Evolutionary conservation across 2,329 filamentous ascomycete genomes (phyloP).

Genomic region (Apiospora pterosperma): DNA sequence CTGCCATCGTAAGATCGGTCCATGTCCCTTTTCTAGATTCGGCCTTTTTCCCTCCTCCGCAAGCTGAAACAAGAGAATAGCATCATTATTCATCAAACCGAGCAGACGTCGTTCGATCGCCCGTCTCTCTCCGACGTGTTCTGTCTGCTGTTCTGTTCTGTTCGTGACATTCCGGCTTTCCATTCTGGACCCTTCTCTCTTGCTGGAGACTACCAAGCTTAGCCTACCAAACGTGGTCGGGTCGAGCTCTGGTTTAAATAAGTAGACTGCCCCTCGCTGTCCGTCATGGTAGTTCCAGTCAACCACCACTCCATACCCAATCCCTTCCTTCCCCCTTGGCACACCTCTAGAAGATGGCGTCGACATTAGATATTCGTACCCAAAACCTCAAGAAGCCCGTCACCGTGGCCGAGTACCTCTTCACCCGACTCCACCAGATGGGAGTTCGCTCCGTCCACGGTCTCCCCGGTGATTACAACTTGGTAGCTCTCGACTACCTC

Average conservation of each 20-base stretch:
- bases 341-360: background rate
- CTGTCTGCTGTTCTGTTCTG: constrained; percentile 2
- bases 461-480: constrained; percentile 72
- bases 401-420: constrained; percentile 66
- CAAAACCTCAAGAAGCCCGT: constrained; percentile 44
- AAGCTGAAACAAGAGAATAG: background rate
- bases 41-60: background rate
- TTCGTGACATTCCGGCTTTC: background rate
- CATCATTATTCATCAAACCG: background rate
- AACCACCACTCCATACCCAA: background rate
- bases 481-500: constrained; percentile 65
- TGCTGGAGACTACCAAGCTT: background rate
- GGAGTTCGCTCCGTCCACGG: constrained; percentile 65
- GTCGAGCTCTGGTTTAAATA: background rate
- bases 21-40: background rate
- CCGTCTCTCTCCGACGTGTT: background rate
- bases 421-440: constrained; percentile 59
- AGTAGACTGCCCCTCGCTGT: background rate
- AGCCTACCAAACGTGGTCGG: too few species aligned
- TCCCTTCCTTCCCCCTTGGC: background rate
- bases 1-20: constrained; percentile 1
- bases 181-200: background rate
- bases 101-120: background rate
- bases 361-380: constrained; percentile 36
- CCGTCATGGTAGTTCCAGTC: background rate